Evolutionary conservation across 345 rosid genomes (phyloP).

Genomic region (Anacardium occidentale): DNA sequence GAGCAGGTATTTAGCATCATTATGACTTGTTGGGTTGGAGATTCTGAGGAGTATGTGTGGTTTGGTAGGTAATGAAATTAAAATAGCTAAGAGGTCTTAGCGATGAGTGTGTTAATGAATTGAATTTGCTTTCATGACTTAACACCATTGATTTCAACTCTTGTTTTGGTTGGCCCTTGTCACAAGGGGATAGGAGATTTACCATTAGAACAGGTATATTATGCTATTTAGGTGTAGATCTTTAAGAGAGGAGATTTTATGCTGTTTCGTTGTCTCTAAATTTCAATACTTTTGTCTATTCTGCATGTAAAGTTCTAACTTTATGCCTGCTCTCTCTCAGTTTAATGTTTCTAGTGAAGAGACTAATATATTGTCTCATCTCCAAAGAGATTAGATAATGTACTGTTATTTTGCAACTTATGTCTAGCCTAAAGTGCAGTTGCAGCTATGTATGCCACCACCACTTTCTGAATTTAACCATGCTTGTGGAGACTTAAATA

Average conservation of each 20-base stretch:
- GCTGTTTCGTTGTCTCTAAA: too few relatives aligned
- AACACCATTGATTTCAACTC: not conserved
- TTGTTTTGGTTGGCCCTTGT: constrained; percentile 2
- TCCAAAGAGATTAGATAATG: too few relatives aligned
- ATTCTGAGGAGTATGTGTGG: not conserved
- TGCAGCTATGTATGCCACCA: not conserved
- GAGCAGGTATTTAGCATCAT: too few relatives aligned
- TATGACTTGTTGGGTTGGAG: not conserved
- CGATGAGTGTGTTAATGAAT: not conserved
- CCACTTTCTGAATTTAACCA: not conserved
- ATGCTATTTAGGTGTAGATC: not conserved
- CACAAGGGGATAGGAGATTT: not conserved
- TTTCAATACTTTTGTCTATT: not conserved
- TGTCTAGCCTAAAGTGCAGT: not conserved
- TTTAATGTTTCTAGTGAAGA: not conserved
- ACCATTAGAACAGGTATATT: not conserved
- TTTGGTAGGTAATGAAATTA: not conserved
- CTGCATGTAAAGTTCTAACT: not conserved
- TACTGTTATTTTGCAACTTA: too few relatives aligned
- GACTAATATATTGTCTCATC: not conserved
- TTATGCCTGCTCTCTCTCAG: not conserved
- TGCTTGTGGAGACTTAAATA: not conserved
- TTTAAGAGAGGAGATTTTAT: not conserved
- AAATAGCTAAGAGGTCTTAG: not conserved
- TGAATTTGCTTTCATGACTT: not conserved